A percentile compares a stretch with the other conserved stretches of the same genome.
Evolutionary conservation across 257 asterid species (phyloP).

Genomic region (Striga asiatica): DNA sequence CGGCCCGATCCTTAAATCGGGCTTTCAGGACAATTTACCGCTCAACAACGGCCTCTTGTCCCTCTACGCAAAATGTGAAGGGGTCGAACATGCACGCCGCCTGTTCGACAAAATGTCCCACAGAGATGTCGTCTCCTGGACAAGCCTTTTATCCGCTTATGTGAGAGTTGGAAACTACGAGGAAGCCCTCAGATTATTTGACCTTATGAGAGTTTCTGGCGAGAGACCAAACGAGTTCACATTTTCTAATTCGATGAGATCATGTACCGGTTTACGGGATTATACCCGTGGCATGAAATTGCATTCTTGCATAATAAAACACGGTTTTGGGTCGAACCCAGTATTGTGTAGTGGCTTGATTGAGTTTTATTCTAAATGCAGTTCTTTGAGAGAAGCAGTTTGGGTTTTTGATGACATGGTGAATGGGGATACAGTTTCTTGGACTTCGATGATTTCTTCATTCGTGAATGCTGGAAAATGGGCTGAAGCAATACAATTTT

Average conservation of each 20-base stretch:
- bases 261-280: constrained; percentile 17
- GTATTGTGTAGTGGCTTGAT: constrained; percentile 24
- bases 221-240: constrained; percentile 24
- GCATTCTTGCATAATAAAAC: constrained; percentile 21
- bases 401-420: constrained; percentile 16
- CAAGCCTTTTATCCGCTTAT: constrained; percentile 23
- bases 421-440: constrained; percentile 20
- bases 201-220: constrained; percentile 19
- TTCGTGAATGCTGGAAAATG: constrained; percentile 16
- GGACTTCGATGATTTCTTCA: constrained; percentile 30
- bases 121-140: constrained; percentile 30
- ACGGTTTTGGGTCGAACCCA: constrained; percentile 20
- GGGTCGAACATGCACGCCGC: constrained; percentile 17
- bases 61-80: constrained; percentile 17
- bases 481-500: constrained; percentile 14
- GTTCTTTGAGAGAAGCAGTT: constrained; percentile 11
- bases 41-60: constrained; percentile 23
- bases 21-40: constrained; percentile 22
- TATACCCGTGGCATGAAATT: constrained; percentile 4
- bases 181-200: constrained; percentile 21
- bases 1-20: constrained; percentile 26
- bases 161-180: constrained; percentile 18
- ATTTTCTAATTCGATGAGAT: constrained; percentile 19
- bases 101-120: constrained; percentile 29
- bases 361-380: constrained; percentile 22